A percentile compares a stretch with the other conserved stretches of the same genome.
Evolutionary conservation across 257 asterid species (phyloP).

Genomic region (Henckelia pumila): DNA sequence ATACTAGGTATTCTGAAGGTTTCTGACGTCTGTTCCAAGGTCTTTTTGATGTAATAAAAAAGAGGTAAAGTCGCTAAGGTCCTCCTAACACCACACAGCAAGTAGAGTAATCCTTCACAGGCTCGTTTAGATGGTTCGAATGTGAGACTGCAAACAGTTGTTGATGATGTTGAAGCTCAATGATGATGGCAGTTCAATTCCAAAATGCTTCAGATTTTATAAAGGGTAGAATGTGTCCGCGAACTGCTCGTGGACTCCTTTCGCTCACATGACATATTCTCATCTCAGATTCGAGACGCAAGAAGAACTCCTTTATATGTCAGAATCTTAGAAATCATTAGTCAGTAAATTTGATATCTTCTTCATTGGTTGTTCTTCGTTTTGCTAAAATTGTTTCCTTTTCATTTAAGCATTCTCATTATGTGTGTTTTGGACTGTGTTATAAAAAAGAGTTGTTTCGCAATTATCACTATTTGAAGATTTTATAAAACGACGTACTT

Average conservation of each 20-base stretch:
- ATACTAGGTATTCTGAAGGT: constrained; percentile 76
- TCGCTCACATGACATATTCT: constrained; percentile 83
- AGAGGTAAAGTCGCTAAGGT: constrained; percentile 36
- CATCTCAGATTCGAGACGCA: constrained; percentile 90
- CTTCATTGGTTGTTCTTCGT: constrained; percentile 5
- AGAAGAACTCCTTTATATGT: constrained; percentile 58
- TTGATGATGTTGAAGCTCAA: constrained; percentile 38
- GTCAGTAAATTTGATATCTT: constrained; percentile 41
- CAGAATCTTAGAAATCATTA: constrained; percentile 74
- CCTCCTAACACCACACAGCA: constrained; percentile 22
- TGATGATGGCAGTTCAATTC: constrained; percentile 35
- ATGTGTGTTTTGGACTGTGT: neutral
- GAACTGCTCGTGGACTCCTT: constrained; percentile 95
- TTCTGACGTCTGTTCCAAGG: constrained; percentile 64
- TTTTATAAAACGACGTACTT: constrained; percentile 16
- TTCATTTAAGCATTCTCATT: constrained; percentile 8
- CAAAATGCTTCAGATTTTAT: constrained; percentile 34
- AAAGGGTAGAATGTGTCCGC: constrained; percentile 66
- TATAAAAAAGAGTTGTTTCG: constrained; percentile 1
- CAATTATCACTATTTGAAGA: constrained; percentile 24
- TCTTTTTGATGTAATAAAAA: constrained; percentile 73
- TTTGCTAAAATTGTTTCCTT: neutral
- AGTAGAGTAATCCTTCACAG: constrained; percentile 30
- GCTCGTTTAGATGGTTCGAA: constrained; percentile 27
- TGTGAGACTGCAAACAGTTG: constrained; percentile 25